Base-by-base conservation (phyloP, 306 rosid genomes). In the Fragaria ananassa region DNA sequence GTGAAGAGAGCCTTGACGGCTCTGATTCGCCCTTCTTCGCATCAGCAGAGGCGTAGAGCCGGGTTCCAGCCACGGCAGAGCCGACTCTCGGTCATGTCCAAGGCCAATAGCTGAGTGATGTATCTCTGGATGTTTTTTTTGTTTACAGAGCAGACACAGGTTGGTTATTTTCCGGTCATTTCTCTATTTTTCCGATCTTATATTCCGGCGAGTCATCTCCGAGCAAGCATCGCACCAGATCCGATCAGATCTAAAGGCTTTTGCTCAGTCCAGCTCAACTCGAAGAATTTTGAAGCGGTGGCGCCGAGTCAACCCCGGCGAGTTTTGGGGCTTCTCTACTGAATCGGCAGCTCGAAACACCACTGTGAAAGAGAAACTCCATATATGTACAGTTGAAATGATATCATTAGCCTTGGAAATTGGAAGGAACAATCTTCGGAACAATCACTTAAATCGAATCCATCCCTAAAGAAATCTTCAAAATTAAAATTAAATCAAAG, bases 11-110 rank as follows among this genome's bases (percentile, higher is more conserved):
- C 98, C 7, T 65, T 96, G 23, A 89, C 99, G 0, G 91, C 99
- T 1, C 74, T 92, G 80, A 96, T 96, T 77, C 91, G 99, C 0
- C 99, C 99, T 4, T 92, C 97, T 3, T 93, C 99, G 8, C 99
- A 96, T 54, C 98, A 96, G 46, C 96, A 85, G 80, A 71, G 87
- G 78, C 83, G 99, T 25, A 86, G 98, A 72, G 75, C 90, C 10
- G 85, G 80, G 11, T 96, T 87, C 10, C 89, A 86, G 77, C 89
- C 99, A 4, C 77, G 93, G 29, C 88, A 84, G 21, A 96, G 98
- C 76, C 96, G 98, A 2, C 98, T 96, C 71, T 88, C 90, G 3
- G 64, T 82, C 81, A 89, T 87, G 96, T 79, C 86, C 54, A 91
- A 84, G 85, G 87, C 82, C 9, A 84, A 78, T 0, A 49, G 45